A percentile compares a stretch with the other conserved stretches of the same genome.
These are phyloP conservation scores for Pichiaceae sp. DNA, from an alignment of 1,139 yeast genomes.

Conservation along the genomic window DNA sequence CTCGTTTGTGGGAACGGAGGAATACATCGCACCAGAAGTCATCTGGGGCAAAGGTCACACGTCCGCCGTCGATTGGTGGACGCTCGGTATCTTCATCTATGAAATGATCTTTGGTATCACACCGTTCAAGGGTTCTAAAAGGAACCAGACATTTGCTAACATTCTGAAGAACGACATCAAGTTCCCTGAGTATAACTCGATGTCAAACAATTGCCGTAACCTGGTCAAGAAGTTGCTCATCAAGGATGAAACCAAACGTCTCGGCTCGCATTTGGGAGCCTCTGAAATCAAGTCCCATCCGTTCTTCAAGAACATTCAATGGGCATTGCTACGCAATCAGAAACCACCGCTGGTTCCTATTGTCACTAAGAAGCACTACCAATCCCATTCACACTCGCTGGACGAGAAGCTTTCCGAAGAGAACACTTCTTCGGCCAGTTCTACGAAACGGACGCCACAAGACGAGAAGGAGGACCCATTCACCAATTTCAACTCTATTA, in stretches of 20 bases:
- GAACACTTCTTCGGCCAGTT: constrained; percentile 30
- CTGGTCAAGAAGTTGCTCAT: constrained; percentile 72
- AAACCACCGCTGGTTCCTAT: constrained; percentile 94
- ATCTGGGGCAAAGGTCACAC: constrained; percentile 96
- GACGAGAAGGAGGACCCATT: constrained; percentile 53
- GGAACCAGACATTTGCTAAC: constrained; percentile 85
- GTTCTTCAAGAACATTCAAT: constrained; percentile 82
- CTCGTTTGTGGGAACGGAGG: constrained; percentile 97
- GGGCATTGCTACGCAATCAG: constrained; percentile 90
- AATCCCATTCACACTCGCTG: constrained; percentile 2
- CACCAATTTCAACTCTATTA: constrained; percentile 79
- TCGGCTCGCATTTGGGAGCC: constrained; percentile 92
- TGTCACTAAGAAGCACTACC: constrained; percentile 34
- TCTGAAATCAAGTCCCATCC: constrained; percentile 86
- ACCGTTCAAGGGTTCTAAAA: constrained; percentile 85
- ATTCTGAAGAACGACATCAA: constrained; percentile 75
- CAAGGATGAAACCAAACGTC: constrained; percentile 79
- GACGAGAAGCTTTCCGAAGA: constrained; percentile 11
- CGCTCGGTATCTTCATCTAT: constrained; percentile 80
- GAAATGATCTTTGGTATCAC: constrained; percentile 96
- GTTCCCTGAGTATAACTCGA: constrained; percentile 38
- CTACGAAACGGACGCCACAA: constrained; percentile 22
- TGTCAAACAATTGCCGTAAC: constrained; percentile 69
- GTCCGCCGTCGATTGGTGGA: constrained; percentile 99
- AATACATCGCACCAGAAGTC: constrained; percentile 96